Evolutionary conservation across 2,329 filamentous ascomycete species (phyloP).

Genomic region (Alternaria sp.): DNA sequence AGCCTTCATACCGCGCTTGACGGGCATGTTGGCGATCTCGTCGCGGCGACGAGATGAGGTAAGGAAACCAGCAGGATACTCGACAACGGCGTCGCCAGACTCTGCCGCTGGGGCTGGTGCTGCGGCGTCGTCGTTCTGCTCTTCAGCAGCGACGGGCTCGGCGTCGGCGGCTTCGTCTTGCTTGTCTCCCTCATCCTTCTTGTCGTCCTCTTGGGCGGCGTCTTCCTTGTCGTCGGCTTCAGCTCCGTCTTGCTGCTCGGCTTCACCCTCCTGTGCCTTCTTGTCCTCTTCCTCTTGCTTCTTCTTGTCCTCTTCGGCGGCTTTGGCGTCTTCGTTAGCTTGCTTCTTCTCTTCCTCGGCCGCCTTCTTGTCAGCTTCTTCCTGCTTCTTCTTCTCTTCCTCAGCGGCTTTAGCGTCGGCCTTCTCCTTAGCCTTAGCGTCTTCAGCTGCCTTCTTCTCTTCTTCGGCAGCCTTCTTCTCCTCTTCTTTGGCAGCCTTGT

Average conservation of each 20-base stretch:
- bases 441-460: not conserved
- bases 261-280: not conserved
- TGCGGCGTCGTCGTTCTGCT: not conserved
- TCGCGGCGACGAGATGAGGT: not conserved
- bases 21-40: not conserved
- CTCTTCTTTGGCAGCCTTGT: not conserved
- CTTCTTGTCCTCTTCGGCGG: not conserved
- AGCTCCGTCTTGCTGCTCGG: not conserved
- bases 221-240: not conserved
- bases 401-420: not conserved
- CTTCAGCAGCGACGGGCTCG: not conserved
- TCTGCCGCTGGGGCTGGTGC: not conserved
- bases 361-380: slow-evolving; percentile 1
- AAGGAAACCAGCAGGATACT: slow-evolving; percentile 14
- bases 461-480: not conserved
- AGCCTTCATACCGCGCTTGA: slow-evolving; percentile 6
- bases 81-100: slow-evolving; percentile 3
- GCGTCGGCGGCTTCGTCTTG: not conserved
- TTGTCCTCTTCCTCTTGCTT: slow-evolving; percentile 1
- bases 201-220: not conserved
- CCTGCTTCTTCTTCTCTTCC: not conserved
- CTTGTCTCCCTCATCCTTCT: not conserved
- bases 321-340: not conserved
- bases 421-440: not conserved
- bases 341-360: slow-evolving; percentile 3